Base-by-base conservation (phyloP, 2,329 filamentous ascomycete species). In the Fusarium marasasianum region DNA sequence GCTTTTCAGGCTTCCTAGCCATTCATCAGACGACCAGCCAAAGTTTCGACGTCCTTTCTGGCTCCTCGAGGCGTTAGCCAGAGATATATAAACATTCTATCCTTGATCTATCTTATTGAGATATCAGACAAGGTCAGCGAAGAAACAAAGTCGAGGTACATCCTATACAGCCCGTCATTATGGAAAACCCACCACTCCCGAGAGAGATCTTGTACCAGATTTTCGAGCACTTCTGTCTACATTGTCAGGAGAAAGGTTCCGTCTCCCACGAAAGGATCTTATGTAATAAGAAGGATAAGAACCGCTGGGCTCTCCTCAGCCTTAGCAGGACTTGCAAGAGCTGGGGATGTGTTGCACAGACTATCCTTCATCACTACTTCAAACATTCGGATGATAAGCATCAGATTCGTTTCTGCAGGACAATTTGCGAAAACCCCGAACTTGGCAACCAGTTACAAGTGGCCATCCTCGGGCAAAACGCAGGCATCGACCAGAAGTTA, bases 351-450 rank as follows among this genome's bases (percentile, higher is more conserved):
- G 31, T 48, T 26, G 70, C 70, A 13, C 69, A 72, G 15, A 22
- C 12, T 5, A 31, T 72, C 6, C 69, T 72, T 11, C 29, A 68
- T 44, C 70, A 72, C n/a, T 55, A 50, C 24, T 68, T 69, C 24
- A 69, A 55, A 12, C 54, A 60, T 33, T 22, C 53, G 22, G 20
- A 45, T 2, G 15, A 31, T 20, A 9, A 2, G 22, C 9, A 13
- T 10, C 50, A 65, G 10, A 26, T 29, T 10, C 10, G 14, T 10
- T 61, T 72, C 35, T 72, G 56, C 29, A 53, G 40, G 11, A 66
- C 67, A 2, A 41, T 72, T 35, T 66, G 7, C 12, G 14, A 35
- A 3, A 67, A 43, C 1, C 41, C 22, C 24, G 17, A 45, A n/a
- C 47, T 72, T 3, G 62, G 24, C 3, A 11, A 43, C 4, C 26